Evolutionary conservation across 495 filamentous ascomycete genomes (phyloP).

Genomic region (Penicillium parvum): DNA sequence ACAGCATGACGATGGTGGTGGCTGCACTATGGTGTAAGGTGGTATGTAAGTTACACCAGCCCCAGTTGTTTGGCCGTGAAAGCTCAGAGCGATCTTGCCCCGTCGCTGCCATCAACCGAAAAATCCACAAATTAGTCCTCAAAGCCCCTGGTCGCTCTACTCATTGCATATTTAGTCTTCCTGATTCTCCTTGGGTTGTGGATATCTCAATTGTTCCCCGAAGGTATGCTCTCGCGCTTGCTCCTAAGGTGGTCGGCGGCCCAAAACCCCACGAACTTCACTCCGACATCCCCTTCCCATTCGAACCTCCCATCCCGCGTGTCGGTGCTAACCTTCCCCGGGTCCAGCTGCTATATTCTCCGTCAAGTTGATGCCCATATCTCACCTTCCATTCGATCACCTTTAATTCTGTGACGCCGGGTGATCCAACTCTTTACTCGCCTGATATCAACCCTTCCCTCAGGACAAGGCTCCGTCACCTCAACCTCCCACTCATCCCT

Average conservation of each 20-base stretch:
- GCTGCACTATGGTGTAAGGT: not conserved
- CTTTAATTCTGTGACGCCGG: constrained; percentile 20
- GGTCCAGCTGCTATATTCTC: constrained; percentile 1
- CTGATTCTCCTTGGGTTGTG: not conserved
- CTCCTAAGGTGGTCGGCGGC: constrained; percentile 33
- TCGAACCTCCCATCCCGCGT: constrained; percentile 7
- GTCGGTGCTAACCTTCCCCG: constrained; percentile 10
- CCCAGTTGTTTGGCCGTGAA: constrained; percentile 15
- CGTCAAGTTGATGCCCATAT: constrained; percentile 15
- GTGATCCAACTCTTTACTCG: constrained; percentile 16
- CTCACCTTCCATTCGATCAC: constrained; percentile 1
- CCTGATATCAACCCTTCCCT: constrained; percentile 21
- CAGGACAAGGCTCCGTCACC: constrained; percentile 34
- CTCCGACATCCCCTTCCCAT: constrained; percentile 29
- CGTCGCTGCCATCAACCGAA: constrained; percentile 4
- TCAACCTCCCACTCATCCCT: constrained; percentile 21
- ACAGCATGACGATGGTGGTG: constrained; percentile 2
- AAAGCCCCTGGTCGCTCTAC: constrained; percentile 1
- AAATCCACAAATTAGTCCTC: too few species aligned
- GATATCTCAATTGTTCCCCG: constrained; percentile 19
- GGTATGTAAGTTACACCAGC: constrained; percentile 27
- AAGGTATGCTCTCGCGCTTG: constrained; percentile 28
- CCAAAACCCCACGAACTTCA: constrained; percentile 46
- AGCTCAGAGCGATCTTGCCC: constrained; percentile 10
- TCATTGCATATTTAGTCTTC: not conserved